Percentiles rank a stretch among this genome's conserved stretches.
Evolutionary conservation across 441 rosid genomes (phyloP).

Genomic region (Populus hybrid): DNA sequence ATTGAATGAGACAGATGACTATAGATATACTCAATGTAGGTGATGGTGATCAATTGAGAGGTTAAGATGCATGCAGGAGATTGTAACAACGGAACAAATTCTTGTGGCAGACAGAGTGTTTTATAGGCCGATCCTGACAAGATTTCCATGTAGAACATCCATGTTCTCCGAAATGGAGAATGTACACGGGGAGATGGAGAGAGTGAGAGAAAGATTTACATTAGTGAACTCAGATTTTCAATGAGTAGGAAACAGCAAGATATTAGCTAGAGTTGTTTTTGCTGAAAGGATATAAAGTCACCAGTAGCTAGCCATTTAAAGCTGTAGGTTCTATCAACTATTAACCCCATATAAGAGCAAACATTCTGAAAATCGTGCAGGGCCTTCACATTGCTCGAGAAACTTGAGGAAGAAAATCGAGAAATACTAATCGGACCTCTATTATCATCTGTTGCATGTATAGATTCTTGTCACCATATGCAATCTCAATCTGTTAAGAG

Average conservation of each 20-base stretch:
- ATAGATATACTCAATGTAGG: background rate
- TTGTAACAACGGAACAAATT: constrained; percentile 11
- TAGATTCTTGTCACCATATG: background rate
- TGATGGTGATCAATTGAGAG: background rate
- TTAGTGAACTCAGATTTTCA: background rate
- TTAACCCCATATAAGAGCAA: background rate
- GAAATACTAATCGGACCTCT: background rate
- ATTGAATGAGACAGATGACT: background rate
- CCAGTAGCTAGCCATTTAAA: too few species aligned
- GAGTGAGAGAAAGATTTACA: background rate
- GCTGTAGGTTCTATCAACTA: background rate
- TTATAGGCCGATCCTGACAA: background rate
- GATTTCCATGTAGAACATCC: background rate
- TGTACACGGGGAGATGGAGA: background rate
- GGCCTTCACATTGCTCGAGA: background rate
- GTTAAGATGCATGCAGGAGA: background rate
- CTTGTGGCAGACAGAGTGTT: background rate
- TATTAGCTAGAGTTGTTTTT: background rate
- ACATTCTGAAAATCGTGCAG: background rate
- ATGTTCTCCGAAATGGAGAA: background rate
- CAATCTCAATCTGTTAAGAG: background rate
- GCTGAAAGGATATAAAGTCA: background rate
- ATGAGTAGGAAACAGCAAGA: background rate
- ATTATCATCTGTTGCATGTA: background rate
- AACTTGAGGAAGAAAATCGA: background rate